Conservation (phyloP, 1,139 yeast species). For the Yamadazyma dushanensis region DNA sequence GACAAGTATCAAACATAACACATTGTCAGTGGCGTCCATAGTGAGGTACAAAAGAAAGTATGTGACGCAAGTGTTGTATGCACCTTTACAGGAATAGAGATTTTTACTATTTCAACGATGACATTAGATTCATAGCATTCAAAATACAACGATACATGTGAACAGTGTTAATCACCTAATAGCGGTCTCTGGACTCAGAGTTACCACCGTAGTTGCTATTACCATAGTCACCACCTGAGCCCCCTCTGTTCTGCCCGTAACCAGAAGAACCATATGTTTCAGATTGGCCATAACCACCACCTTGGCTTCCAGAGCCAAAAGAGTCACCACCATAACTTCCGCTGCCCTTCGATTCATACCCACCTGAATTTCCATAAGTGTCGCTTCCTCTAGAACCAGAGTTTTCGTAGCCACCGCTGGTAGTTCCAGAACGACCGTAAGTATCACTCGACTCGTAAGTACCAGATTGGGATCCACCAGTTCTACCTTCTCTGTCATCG, state of each 20-base stretch:
- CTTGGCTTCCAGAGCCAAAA: not conserved
- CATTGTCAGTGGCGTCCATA: conserved; percentile 50
- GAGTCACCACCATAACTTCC: conserved; percentile 1
- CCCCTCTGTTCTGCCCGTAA: not conserved
- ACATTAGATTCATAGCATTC: conserved; percentile 2
- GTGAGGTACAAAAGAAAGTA: conserved; percentile 50
- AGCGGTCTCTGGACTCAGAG: not conserved
- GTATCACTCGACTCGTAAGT: conserved; percentile 13
- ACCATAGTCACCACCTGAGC: not conserved
- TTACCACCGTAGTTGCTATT: not conserved
- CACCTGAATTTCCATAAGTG: not conserved
- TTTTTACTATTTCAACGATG: not conserved
- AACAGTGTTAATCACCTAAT: not conserved
- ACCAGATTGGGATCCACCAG: conserved; percentile 3
- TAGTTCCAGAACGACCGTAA: conserved; percentile 4
- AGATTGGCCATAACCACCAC: not conserved
- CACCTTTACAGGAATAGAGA: conserved; percentile 40
- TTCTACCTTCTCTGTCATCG: not conserved
- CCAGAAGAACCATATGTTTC: conserved; percentile 1
- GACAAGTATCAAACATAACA: conserved; percentile 49
- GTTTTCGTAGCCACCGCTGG: conserved; percentile 1
- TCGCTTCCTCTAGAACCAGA: not conserved
- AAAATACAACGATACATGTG: not conserved
- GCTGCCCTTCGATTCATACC: no score
- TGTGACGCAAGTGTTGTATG: conserved; percentile 50